These are phyloP conservation scores for Clonostachys rhizophaga DNA, from an alignment of 2,329 filamentous ascomycete species.

Conservation along the genomic window DNA sequence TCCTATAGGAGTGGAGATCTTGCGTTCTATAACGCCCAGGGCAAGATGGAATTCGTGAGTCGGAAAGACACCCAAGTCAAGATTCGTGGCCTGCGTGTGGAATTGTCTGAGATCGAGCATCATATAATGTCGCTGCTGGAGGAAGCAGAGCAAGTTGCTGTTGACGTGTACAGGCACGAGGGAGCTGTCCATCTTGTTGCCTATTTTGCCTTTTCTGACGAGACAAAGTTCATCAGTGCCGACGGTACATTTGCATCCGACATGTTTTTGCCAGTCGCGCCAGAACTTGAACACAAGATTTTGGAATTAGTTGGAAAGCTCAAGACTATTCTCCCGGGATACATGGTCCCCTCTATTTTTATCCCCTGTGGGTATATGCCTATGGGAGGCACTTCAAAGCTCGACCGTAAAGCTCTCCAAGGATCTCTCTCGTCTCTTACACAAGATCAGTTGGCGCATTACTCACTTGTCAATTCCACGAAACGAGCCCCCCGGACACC, in stretches of 20 bases:
- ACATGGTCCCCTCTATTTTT: constrained; percentile 9
- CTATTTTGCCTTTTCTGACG: background rate
- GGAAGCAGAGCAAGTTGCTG: constrained; percentile 9
- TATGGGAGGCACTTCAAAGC: constrained; percentile 4
- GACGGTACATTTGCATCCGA: background rate
- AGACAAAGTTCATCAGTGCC: background rate
- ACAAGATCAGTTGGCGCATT: background rate
- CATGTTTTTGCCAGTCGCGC: background rate
- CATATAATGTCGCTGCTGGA: constrained; percentile 1
- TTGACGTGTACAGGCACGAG: constrained; percentile 27
- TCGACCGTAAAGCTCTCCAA: constrained; percentile 2
- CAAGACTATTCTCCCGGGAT: constrained; percentile 2
- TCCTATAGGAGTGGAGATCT: constrained; percentile 6
- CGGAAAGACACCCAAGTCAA: constrained; percentile 27
- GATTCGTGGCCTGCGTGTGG: constrained; percentile 43
- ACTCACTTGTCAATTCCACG: background rate
- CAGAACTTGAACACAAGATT: background rate
- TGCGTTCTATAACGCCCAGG: constrained; percentile 13
- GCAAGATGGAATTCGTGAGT: constrained; percentile 34
- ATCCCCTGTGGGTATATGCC: constrained; percentile 5
- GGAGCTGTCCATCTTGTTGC: constrained; percentile 26
- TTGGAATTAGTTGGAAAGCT: constrained; percentile 1
- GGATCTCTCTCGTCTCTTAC: background rate
- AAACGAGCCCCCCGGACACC: constrained; percentile 2
- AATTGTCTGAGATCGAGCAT: constrained; percentile 8